Evolutionary conservation across 495 filamentous ascomycete genomes (phyloP), one percentile per base, ranked within the genome.

Genomic region (Xylaria nigripes): DNA sequence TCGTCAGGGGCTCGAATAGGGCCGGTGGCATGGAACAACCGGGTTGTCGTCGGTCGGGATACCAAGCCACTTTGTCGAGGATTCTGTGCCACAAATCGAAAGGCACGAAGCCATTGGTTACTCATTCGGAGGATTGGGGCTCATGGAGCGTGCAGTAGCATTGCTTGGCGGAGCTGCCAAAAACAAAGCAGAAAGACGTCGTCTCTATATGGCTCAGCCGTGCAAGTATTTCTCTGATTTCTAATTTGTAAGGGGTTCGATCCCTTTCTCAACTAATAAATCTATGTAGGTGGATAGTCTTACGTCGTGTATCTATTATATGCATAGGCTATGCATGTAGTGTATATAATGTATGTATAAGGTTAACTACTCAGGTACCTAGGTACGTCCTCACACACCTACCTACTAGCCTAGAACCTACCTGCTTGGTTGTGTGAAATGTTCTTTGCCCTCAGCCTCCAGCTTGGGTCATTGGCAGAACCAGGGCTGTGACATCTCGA

Each of bases 81-180:
- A 42, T 63, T 61, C 12, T 54, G 63, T 57, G 72, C 60, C 55
- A 66, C 64, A 45, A 56, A 67, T 22, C 70, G 65, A 54, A 72
- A 55, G 55, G 65, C 66, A 59, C 65, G 58, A 40, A 62, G 50
- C 51, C 60, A 60, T 60, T 59, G 54, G 48, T 62, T 66, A 66
- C 72, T 72, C 73, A 76, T 76, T 60, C 71, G 66, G 66, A 53
- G 55, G 19, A 48, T 60, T 64, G 63, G 62, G 64, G 69, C 71
- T 69, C 65, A 27, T 47, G 48, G 59, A 64, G 66, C 66, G 27
- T 55, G 56, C 60, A 56, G 58, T 58, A 52, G 55, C 65, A 65
- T 67, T 30, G 49, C 60, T 60, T 60, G 49, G 48, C 21, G 48
- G 30, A 9, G 49, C 23, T 22, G 7, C 18, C n/a, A 30, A 43